Evolutionary conservation across 129 eudicot genomes (phyloP).

Genomic region (Flaveria sonorensis): DNA sequence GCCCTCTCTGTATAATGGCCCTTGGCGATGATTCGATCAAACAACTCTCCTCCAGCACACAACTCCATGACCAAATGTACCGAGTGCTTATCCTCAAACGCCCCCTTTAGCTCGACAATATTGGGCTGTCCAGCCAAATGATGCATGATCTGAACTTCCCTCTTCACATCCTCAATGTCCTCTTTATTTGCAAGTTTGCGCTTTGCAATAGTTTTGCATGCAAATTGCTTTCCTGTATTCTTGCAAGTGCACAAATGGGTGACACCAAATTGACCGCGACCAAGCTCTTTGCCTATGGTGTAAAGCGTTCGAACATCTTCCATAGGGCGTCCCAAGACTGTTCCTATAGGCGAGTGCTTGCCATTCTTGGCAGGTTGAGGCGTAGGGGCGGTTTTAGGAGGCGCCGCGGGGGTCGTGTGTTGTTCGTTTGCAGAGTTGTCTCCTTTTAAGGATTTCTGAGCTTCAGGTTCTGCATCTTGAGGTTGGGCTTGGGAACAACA

Average conservation of each 20-base stretch:
- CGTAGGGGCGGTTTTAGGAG: background rate
- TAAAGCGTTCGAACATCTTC: background rate
- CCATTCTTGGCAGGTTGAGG: background rate
- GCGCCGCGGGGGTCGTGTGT: background rate
- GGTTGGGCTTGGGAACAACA: constrained; percentile 8
- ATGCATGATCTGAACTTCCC: constrained; percentile 13
- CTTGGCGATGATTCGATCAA: constrained; percentile 11
- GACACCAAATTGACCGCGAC: background rate
- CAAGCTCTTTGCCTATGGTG: constrained; percentile 8
- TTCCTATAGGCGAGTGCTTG: background rate
- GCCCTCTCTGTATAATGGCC: constrained; percentile 6
- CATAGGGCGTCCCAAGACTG: constrained; percentile 4
- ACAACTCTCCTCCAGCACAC: too few species aligned
- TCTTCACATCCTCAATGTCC: constrained; percentile 7
- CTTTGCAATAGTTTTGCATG: background rate
- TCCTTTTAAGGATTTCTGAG: constrained; percentile 4
- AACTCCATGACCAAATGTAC: too few species aligned
- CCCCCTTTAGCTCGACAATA: too few species aligned
- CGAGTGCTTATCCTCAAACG: too few species aligned
- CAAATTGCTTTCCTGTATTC: background rate
- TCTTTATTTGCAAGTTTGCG: background rate
- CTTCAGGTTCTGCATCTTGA: constrained; percentile 10
- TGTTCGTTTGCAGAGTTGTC: background rate
- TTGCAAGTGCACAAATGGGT: constrained; percentile 4
- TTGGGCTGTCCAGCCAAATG: constrained; percentile 4